phyloP scores from a whole-genome alignment of 1,284 basidiomycete genomes.

The Ceratobasidium sp. region DNA sequence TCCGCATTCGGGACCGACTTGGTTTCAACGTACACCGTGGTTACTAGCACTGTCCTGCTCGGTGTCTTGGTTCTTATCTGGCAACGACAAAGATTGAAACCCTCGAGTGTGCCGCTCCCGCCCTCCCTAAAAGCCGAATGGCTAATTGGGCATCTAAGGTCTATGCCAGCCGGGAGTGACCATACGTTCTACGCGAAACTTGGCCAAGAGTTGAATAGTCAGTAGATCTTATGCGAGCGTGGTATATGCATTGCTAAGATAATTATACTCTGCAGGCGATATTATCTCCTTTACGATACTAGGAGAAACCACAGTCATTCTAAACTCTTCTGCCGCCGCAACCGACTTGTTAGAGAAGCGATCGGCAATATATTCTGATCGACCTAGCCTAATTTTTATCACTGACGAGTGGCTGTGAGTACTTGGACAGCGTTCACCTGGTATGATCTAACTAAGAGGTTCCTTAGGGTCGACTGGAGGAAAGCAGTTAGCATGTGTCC shows the following conservation, averaged over 20 bases:
- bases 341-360: constrained; percentile 57
- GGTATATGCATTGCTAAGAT: background rate
- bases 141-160: constrained; percentile 16
- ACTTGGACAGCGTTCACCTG: background rate
- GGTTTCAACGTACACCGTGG: constrained; percentile 13
- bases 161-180: constrained; percentile 16
- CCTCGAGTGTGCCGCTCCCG: constrained; percentile 9
- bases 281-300: constrained; percentile 60
- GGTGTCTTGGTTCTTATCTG: constrained; percentile 14
- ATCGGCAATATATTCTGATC: constrained; percentile 56
- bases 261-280: constrained; percentile 46
- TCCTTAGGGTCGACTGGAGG: constrained; percentile 17
- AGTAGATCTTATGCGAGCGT: background rate
- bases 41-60: background rate
- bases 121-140: constrained; percentile 13
- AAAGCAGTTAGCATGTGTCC: constrained; percentile 27
- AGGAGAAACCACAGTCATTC: constrained; percentile 56
- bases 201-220: constrained; percentile 4
- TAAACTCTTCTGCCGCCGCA: constrained; percentile 55
- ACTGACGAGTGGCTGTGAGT: constrained; percentile 40
- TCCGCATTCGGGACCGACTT: no score
- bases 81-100: background rate
- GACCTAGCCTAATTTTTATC: constrained; percentile 44
- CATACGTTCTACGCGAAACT: constrained; percentile 10
- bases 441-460: background rate